Evolutionary conservation across 1,284 basidiomycete species (phyloP).

Genomic region (Ustilago tritici): DNA sequence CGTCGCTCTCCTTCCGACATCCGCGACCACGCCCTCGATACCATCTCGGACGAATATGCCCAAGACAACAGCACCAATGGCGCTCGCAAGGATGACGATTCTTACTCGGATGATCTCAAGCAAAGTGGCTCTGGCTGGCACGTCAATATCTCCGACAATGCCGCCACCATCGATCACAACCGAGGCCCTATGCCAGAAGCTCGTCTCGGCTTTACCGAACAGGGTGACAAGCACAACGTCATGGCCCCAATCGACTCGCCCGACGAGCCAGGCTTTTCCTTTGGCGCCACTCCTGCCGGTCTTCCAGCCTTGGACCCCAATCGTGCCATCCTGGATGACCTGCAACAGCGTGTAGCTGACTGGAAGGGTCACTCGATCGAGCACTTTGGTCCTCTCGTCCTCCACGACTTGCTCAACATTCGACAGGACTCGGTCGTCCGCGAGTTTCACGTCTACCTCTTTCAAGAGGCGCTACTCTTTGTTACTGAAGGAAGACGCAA

Average conservation of each 20-base stretch:
- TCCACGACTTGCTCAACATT: conserved; percentile 90
- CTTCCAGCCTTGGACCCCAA: conserved; percentile 72
- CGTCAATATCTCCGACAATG: conserved; percentile 2
- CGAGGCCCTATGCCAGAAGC: conserved; percentile 33
- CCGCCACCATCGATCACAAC: conserved; percentile 6
- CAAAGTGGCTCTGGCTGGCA: conserved; percentile 34
- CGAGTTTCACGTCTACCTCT: conserved; percentile 94
- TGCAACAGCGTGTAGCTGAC: conserved; percentile 86
- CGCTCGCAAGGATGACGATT: conserved; percentile 36
- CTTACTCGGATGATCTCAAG: conserved; percentile 61
- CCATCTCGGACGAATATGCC: conserved; percentile 46
- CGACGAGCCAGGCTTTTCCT: conserved; percentile 54
- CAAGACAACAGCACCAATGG: conserved; percentile 21
- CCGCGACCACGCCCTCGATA: conserved; percentile 51
- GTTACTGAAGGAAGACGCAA: conserved; percentile 93
- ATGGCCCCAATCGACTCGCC: conserved; percentile 25
- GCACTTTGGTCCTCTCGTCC: conserved; percentile 82
- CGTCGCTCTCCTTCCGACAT: conserved; percentile 75
- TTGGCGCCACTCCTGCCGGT: conserved; percentile 55
- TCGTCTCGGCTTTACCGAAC: conserved; percentile 31
- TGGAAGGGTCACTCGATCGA: conserved; percentile 93
- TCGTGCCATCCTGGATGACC: conserved; percentile 83
- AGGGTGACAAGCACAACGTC: conserved; percentile 40
- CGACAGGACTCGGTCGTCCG: conserved; percentile 86
- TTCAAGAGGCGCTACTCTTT: conserved; percentile 95